Base-by-base conservation (phyloP, 2,329 filamentous ascomycete genomes). In the Chrysoporthe austroafricana region DNA sequence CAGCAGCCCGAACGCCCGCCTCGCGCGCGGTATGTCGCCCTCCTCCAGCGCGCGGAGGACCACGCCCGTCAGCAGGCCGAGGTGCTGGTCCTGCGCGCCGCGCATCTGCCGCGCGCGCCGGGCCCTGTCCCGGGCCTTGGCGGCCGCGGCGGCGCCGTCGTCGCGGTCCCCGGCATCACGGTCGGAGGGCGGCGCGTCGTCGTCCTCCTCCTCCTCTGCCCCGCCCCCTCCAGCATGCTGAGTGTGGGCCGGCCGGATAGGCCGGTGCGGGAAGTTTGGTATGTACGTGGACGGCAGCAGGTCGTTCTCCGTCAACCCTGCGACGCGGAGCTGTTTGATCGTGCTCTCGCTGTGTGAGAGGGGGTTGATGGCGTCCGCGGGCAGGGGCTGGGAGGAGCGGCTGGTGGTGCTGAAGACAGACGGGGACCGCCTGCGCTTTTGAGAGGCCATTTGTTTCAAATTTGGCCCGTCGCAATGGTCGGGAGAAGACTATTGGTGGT, bases 1-100 rank as follows among this genome's bases (percentile, higher is more conserved):
- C 43, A 97, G 83, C 71, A 97, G 79, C 1, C 88, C 90, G 84
- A 93, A 95, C 0, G 92, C 91, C 69, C 91, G 84, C 62, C 87
- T 87, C 0, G 94, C 94, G 52, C 91, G 89, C 1, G 83, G 72
- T 68, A 93, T 90, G 73, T 96, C 91, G 43, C 88, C 87, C 69
- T 88, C 83, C 39, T 90, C 84, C 52, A 97, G 83, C 73, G 90
- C 92, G 46, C 86, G 86, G 77, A 96, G 90, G 72, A 96, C 79
- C 21, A 94, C 82, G 3, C 89, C 84, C 1, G 88, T 88, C 66
- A 97, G 79, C 13, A 90, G 86, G 66, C 86, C 83, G 5, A 95
- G 78, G 78, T 94, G 90, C 21, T 80, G 81, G 60, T 73, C 73
- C 59, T 76, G 73, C 3, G 70, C 71, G 9, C 68, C 67, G 54